Percentiles rank a stretch among this genome's conserved stretches.
Evolutionary conservation across 345 rosid genomes (phyloP).

Genomic region (Eucalyptus shirleyi): DNA sequence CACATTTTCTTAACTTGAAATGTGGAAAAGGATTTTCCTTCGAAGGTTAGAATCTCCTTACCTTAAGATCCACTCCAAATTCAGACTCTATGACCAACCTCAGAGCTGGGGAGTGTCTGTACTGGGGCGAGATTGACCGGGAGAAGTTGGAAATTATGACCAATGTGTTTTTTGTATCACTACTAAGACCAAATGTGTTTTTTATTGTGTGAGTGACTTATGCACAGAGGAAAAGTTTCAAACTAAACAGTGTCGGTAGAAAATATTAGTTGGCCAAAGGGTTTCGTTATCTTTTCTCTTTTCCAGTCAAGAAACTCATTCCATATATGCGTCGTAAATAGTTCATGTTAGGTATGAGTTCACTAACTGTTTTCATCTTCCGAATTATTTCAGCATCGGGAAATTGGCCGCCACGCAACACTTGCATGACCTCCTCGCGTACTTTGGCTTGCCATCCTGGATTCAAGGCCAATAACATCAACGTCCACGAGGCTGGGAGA

Average conservation of each 20-base stretch:
- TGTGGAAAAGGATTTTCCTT: not conserved
- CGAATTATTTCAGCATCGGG: not conserved
- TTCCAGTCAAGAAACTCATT: not conserved
- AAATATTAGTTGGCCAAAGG: too few species aligned
- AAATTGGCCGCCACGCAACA: not conserved
- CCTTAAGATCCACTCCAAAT: too few species aligned
- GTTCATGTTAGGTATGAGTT: not conserved
- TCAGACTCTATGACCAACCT: not conserved
- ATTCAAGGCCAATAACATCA: not conserved
- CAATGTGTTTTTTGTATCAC: too few species aligned
- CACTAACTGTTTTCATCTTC: not conserved
- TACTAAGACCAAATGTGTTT: too few species aligned
- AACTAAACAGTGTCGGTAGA: too few species aligned
- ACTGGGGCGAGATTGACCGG: not conserved
- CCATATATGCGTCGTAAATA: too few species aligned
- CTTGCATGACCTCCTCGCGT: not conserved
- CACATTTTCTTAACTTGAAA: not conserved
- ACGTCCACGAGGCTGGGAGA: not conserved
- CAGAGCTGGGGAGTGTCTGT: not conserved
- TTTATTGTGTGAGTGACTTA: too few species aligned
- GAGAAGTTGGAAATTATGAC: conserved; percentile 6
- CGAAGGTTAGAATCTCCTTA: not conserved
- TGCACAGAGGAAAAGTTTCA: too few species aligned
- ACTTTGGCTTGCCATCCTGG: not conserved
- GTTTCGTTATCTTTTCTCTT: too few species aligned